Conservation (phyloP, 1,284 basidiomycete genomes). For the Microbotryum violaceum region DNA sequence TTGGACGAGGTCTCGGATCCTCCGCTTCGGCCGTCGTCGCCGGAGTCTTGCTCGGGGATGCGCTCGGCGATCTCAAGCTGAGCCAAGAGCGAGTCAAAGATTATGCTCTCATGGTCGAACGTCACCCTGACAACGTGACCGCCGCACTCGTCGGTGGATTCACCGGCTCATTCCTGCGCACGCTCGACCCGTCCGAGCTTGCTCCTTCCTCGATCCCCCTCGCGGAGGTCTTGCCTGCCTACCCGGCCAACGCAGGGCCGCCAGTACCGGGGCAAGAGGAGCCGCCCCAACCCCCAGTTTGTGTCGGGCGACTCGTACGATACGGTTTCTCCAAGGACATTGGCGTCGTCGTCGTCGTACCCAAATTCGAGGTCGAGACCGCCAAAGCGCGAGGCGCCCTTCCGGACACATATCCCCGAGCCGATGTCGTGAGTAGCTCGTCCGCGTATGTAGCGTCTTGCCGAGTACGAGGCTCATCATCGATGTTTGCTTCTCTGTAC, state of each 20-base stretch:
- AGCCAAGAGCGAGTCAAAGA: constrained; percentile 72
- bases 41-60: constrained; percentile 81
- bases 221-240: constrained; percentile 93
- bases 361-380: constrained; percentile 91
- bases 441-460: not conserved
- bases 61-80: constrained; percentile 67
- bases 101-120: constrained; percentile 97
- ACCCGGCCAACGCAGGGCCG: constrained; percentile 78
- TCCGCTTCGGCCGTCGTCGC: constrained; percentile 97
- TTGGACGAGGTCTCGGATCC: constrained; percentile 92
- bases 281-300: constrained; percentile 77
- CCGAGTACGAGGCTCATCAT: not conserved
- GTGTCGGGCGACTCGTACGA: constrained; percentile 90
- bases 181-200: constrained; percentile 61
- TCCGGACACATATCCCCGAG: constrained; percentile 72
- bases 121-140: constrained; percentile 98
- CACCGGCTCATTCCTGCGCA: constrained; percentile 92
- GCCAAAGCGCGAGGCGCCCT: constrained; percentile 87
- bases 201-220: constrained; percentile 83
- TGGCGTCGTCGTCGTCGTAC: constrained; percentile 90
- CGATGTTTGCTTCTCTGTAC: constrained; percentile 6
- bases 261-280: constrained; percentile 47
- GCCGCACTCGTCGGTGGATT: constrained; percentile 96
- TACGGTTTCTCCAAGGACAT: constrained; percentile 83
- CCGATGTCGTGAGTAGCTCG: constrained; percentile 68